Percentiles rank a stretch among this genome's conserved stretches.
Evolutionary conservation across 2,329 filamentous ascomycete species (phyloP).

Genomic region (Ophiosphaerella korrae): DNA sequence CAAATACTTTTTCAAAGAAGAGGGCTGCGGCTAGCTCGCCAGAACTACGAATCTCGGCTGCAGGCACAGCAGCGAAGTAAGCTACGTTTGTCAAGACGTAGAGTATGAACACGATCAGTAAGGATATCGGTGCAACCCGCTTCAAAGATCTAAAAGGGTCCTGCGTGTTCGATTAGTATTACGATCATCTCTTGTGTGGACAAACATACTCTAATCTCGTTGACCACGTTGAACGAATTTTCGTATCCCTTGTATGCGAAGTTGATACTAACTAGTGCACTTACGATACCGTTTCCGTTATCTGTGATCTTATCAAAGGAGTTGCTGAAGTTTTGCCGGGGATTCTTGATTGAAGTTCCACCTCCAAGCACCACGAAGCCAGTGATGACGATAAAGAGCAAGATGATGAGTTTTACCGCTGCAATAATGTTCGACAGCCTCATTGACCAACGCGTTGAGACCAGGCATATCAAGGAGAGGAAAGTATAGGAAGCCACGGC

Average conservation of each 20-base stretch:
- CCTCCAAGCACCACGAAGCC: conserved; percentile 40
- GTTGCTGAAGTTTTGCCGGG: conserved; percentile 32
- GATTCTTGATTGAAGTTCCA: conserved; percentile 30
- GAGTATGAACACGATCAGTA: conserved; percentile 55
- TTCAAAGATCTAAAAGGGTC: conserved; percentile 63
- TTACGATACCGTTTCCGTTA: conserved; percentile 38
- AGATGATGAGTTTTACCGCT: conserved; percentile 62
- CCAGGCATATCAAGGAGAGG: conserved; percentile 30
- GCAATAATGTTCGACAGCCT: conserved; percentile 38
- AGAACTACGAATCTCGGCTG: conserved; percentile 59
- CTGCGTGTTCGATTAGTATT: conserved; percentile 32
- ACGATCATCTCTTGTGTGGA: not conserved
- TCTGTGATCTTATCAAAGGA: conserved; percentile 32
- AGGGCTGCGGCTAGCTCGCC: conserved; percentile 61
- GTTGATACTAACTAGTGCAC: conserved; percentile 38
- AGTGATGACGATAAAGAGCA: conserved; percentile 57
- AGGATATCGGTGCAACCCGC: conserved; percentile 53
- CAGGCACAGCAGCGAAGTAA: conserved; percentile 34
- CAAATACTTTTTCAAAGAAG: conserved; percentile 66
- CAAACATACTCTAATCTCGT: conserved; percentile 35
- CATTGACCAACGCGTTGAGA: conserved; percentile 35
- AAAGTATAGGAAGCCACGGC: conserved; percentile 33
- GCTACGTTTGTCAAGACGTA: conserved; percentile 34
- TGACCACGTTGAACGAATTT: conserved; percentile 43
- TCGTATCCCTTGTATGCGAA: conserved; percentile 38